phyloP scores from a whole-genome alignment of 2,329 filamentous ascomycete genomes.

The Colletotrichum viniferum region DNA sequence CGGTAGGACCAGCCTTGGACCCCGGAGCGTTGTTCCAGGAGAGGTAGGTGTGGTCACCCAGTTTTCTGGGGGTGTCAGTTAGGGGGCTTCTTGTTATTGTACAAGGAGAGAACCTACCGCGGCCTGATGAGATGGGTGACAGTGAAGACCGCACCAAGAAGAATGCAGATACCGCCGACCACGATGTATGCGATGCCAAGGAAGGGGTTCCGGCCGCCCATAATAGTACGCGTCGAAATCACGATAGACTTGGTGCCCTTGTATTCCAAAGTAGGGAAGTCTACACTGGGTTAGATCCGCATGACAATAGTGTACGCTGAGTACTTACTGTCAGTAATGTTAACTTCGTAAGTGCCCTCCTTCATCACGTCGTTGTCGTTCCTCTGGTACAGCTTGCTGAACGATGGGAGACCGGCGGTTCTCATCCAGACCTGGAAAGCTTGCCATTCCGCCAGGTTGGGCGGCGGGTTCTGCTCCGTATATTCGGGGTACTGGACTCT shows the following conservation, averaged over 20 bases:
- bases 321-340: constrained; percentile 78
- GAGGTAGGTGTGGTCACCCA: constrained; percentile 96
- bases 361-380: constrained; percentile 75
- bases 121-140: constrained; percentile 90
- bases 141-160: constrained; percentile 88
- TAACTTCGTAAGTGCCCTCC: constrained; percentile 74
- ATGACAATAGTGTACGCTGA: not conserved
- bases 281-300: constrained; percentile 46
- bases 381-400: constrained; percentile 89
- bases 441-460: constrained; percentile 76
- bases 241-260: constrained; percentile 89
- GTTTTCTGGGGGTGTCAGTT: constrained; percentile 67
- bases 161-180: constrained; percentile 89
- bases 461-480: constrained; percentile 65
- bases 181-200: constrained; percentile 95
- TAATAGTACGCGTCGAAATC: constrained; percentile 86
- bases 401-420: constrained; percentile 89
- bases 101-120: constrained; percentile 56
- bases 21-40: constrained; percentile 80
- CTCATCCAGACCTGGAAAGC: constrained; percentile 99
- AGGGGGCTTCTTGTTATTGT: not conserved
- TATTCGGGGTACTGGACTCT: constrained; percentile 67
- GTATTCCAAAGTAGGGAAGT: constrained; percentile 80
- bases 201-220: constrained; percentile 95
- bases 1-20: constrained; percentile 44